Evolutionary conservation across 805 yeast genomes (phyloP), one percentile per base, ranked within the genome.

Genomic region (Cyberlindnera xishuangbannaensis): DNA sequence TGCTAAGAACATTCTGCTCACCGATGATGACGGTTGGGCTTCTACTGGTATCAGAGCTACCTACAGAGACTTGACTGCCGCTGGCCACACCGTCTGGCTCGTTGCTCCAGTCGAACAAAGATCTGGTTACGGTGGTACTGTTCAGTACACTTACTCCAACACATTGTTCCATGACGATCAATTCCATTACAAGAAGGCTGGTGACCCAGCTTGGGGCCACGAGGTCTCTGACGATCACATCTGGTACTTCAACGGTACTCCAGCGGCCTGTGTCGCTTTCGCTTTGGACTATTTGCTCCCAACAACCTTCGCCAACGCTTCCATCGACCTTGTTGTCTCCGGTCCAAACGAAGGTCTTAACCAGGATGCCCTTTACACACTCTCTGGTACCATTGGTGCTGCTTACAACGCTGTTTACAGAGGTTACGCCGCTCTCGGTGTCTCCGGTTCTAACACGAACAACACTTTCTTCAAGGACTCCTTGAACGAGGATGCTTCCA

Each of bases 391-490:
- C 18, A 61, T 69, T 44, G 76, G 74, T 50, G 69, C 76, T 20
- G 58, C 71, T 27, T 66, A 64, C 53, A 64, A 62, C 39, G 55
- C 74, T 28, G 63, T 62, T 24, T 64, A 67, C 51, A 59, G 76
- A 56, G 72, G 71, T 15, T 41, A 61, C 39, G 70, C 76, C 19
- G 71, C 70, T 6, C 51, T 70, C 48, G 75, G 76, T 8, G 60
- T 71, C 50, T 67, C 73, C n/a, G 76, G 75, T 30, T 56, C 73
- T 23, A 66, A 67, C 46, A 15, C 49, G 4, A 90, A 54, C 14
- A 86, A 45, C 33, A 78, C 74, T 18, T 76, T 73, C 45, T 78
- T 81, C 41, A 90, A 63, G 0, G 97, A 97, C 54, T 87, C 97
- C 50, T 85, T 95, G 58, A 88, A 90, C 47, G 61, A 60, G 19